Conservation (phyloP, 2,329 filamentous ascomycete genomes). For the Talaromyces piceae region DNA sequence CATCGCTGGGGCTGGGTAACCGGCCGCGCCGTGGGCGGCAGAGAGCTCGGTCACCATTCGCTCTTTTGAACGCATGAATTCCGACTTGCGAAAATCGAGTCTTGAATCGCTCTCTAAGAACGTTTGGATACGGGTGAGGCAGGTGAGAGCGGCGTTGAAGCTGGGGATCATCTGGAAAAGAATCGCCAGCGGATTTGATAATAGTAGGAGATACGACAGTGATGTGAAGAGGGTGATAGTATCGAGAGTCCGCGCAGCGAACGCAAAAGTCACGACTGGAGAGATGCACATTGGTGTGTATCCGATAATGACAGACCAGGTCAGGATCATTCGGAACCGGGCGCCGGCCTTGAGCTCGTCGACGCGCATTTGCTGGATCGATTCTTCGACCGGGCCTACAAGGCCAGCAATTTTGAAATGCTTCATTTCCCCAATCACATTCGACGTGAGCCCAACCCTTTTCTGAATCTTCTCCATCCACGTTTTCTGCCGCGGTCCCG, state of each 20-base stretch:
- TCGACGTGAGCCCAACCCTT: constrained; percentile 42
- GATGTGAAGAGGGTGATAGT: constrained; percentile 4
- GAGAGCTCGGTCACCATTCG: neutral
- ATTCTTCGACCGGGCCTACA: constrained; percentile 30
- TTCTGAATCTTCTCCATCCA: constrained; percentile 46
- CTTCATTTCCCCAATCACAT: constrained; percentile 44
- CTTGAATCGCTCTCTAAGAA: constrained; percentile 4
- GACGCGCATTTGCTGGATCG: constrained; percentile 32
- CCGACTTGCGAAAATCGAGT: constrained; percentile 2
- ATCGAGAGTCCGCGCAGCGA: constrained; percentile 3
- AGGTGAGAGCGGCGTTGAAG: constrained; percentile 1
- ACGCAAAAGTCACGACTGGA: constrained; percentile 4
- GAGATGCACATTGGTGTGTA: constrained; percentile 4
- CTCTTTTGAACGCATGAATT: neutral
- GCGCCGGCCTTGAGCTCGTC: constrained; percentile 26
- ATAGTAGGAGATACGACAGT: constrained; percentile 3
- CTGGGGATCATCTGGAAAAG: constrained; percentile 4
- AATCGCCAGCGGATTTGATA: constrained; percentile 1
- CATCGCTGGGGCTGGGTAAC: neutral
- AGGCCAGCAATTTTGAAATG: constrained; percentile 45
- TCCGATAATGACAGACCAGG: neutral
- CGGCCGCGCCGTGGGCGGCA: neutral
- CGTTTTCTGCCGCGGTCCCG: constrained; percentile 32
- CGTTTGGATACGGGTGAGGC: constrained; percentile 3
- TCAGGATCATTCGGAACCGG: neutral